These are phyloP conservation scores for Lanzia echinophila DNA, from an alignment of 2,329 filamentous ascomycete species.

Conservation along the genomic window DNA sequence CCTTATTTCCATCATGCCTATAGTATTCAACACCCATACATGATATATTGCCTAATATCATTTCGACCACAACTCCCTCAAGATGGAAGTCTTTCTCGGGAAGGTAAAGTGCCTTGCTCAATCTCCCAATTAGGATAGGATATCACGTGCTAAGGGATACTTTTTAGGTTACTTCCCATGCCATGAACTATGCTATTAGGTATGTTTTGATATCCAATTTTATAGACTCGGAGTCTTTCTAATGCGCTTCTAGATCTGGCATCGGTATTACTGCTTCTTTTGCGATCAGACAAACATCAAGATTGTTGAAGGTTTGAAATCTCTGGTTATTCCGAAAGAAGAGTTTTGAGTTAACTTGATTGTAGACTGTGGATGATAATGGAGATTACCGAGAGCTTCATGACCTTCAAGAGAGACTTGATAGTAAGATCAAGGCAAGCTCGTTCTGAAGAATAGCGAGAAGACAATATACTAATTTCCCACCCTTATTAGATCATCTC, in stretches of 20 bases:
- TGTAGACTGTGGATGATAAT: constrained; percentile 61
- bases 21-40: no score
- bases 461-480: not conserved
- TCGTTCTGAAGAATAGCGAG: not conserved
- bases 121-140: not conserved
- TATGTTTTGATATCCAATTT: constrained; percentile 15
- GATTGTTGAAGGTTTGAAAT: constrained; percentile 58
- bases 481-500: constrained; percentile 62
- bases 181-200: constrained; percentile 80
- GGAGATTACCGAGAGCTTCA: constrained; percentile 63
- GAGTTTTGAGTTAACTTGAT: constrained; percentile 2
- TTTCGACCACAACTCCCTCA: not conserved
- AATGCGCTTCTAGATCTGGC: constrained; percentile 49
- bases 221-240: not conserved
- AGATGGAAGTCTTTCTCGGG: constrained; percentile 43
- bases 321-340: not conserved
- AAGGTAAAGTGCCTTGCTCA: constrained; percentile 40
- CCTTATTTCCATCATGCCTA: no score
- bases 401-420: constrained; percentile 63
- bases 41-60: no score
- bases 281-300: constrained; percentile 74
- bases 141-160: constrained; percentile 22
- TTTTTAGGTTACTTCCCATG: constrained; percentile 49
- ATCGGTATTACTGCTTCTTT: constrained; percentile 80
- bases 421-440: constrained; percentile 75